These are phyloP conservation scores for Citrus medica DNA, from an alignment of 345 rosid genomes.

Conservation along the genomic window DNA sequence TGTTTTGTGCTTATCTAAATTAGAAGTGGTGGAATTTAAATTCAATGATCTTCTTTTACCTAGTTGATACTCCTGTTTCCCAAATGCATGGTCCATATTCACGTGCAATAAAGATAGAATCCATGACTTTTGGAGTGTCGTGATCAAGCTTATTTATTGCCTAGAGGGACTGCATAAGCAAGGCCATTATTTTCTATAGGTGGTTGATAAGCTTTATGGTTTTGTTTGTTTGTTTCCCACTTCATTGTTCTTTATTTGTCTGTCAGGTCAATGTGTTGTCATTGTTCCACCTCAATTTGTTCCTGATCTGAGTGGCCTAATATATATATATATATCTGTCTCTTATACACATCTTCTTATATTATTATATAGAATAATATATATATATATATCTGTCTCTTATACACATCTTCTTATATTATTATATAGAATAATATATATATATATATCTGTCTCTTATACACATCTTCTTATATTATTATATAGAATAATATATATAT, in stretches of 20 bases:
- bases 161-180: neutral
- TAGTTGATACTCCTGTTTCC: neutral
- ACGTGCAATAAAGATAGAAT: neutral
- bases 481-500: no score
- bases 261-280: neutral
- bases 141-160: no score
- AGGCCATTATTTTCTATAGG: neutral
- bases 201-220: neutral
- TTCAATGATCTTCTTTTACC: neutral
- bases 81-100: neutral
- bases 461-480: no score
- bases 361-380: no score
- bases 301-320: constrained; percentile 11
- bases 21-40: neutral
- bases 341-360: no score
- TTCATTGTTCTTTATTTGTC: neutral
- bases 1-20: neutral
- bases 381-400: no score
- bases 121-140: neutral
- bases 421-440: no score
- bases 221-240: neutral
- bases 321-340: constrained; percentile 7
- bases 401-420: no score
- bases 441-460: no score
- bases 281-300: neutral